These are phyloP conservation scores for Yamadazyma epiphylla DNA, from an alignment of 1,139 yeast species.

Conservation along the genomic window DNA sequence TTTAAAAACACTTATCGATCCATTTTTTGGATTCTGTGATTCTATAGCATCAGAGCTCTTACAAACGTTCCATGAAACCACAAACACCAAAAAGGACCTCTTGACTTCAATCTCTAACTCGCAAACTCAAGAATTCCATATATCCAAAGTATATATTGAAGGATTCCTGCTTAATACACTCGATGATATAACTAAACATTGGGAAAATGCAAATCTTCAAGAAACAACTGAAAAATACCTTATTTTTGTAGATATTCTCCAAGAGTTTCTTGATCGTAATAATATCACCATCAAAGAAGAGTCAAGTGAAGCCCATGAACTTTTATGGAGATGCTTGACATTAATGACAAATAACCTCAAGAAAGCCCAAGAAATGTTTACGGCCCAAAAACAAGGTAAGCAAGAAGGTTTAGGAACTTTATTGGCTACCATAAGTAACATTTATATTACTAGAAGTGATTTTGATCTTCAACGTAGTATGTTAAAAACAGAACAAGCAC, in stretches of 20 bases:
- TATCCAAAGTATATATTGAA: constrained; percentile 22
- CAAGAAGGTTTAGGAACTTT: constrained; percentile 30
- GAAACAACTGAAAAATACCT: constrained; percentile 32
- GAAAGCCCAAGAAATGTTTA: constrained; percentile 34
- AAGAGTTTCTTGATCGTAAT: constrained; percentile 38
- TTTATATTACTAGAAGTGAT: constrained; percentile 49
- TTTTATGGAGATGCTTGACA: constrained; percentile 38
- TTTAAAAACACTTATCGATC: constrained; percentile 6
- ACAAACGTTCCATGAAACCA: constrained; percentile 18
- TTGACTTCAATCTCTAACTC: constrained; percentile 20
- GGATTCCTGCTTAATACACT: constrained; percentile 17
- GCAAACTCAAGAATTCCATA: constrained; percentile 22
- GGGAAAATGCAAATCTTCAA: constrained; percentile 24
- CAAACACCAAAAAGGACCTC: constrained; percentile 19
- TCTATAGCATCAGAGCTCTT: constrained; percentile 19
- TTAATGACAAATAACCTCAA: constrained; percentile 36
- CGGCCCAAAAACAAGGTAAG: constrained; percentile 12
- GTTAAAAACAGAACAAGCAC: constrained; percentile 27
- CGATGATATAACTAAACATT: constrained; percentile 15
- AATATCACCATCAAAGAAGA: constrained; percentile 15
- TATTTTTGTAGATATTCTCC: constrained; percentile 41
- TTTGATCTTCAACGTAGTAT: constrained; percentile 48
- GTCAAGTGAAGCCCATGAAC: constrained; percentile 11
- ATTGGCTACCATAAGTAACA: constrained; percentile 38
- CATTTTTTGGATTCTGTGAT: constrained; percentile 20